phyloP scores from a whole-genome alignment of 208 protist species.

The Crithidia sp. region DNA sequence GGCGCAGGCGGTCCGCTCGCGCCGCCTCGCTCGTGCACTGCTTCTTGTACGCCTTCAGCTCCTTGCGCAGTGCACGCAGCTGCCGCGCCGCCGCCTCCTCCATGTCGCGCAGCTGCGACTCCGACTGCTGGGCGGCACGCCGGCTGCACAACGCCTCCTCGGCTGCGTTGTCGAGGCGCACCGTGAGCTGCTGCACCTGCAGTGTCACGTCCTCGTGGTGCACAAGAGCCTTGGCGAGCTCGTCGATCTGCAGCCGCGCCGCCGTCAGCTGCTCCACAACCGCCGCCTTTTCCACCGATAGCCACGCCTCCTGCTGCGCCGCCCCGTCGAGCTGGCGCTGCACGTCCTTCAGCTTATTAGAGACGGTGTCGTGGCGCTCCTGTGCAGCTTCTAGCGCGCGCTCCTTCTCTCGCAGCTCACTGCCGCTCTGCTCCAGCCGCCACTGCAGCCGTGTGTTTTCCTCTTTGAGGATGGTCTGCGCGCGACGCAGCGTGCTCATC shows the following conservation, averaged over 20 bases:
- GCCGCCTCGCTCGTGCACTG: constrained; percentile 47
- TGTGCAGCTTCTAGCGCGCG: constrained; percentile 14
- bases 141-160: constrained; percentile 55
- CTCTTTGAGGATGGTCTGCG: constrained; percentile 39
- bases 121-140: constrained; percentile 35
- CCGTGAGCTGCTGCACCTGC: constrained; percentile 56
- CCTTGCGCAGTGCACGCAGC: constrained; percentile 43
- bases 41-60: constrained; percentile 59
- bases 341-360: constrained; percentile 33
- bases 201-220: constrained; percentile 39
- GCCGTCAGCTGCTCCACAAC: constrained; percentile 48
- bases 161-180: constrained; percentile 52
- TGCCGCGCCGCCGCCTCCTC: constrained; percentile 61
- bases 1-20: constrained; percentile 58
- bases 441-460: constrained; percentile 49
- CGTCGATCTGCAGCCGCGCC: constrained; percentile 51
- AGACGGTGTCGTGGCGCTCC: constrained; percentile 25
- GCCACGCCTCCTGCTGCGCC: constrained; percentile 69
- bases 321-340: constrained; percentile 44
- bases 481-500: constrained; percentile 55
- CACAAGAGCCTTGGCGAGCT: constrained; percentile 35
- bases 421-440: constrained; percentile 40
- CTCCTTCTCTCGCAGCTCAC: constrained; percentile 36
- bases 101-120: constrained; percentile 43
- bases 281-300: constrained; percentile 49